These are phyloP conservation scores for Ceratobasidium sp. DNA, from an alignment of 1,284 basidiomycete species.

Conservation along the genomic window DNA sequence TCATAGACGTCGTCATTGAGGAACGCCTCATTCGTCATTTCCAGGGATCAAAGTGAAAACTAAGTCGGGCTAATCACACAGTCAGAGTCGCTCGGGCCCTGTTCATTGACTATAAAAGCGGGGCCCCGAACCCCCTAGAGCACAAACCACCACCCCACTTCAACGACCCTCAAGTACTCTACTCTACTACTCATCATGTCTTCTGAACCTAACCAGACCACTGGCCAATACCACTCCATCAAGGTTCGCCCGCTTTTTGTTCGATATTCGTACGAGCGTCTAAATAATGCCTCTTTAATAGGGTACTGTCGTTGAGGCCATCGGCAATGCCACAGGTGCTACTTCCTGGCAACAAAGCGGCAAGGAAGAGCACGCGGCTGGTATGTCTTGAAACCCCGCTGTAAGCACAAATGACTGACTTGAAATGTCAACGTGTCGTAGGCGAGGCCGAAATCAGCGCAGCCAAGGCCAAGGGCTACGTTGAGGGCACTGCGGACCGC, in stretches of 20 bases:
- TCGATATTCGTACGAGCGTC: neutral
- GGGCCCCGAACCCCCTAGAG: neutral
- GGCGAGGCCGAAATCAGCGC: constrained; percentile 66
- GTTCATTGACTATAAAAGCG: constrained; percentile 6
- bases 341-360: constrained; percentile 61
- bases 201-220: constrained; percentile 60
- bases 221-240: constrained; percentile 65
- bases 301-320: constrained; percentile 65
- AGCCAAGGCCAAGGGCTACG: constrained; percentile 61
- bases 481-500: constrained; percentile 65
- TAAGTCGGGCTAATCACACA: constrained; percentile 1
- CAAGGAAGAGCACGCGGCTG: constrained; percentile 57
- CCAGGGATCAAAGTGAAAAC: neutral
- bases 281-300: neutral
- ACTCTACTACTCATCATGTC: constrained; percentile 39
- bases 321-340: constrained; percentile 59
- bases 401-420: neutral
- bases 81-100: neutral
- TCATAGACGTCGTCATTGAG: neutral
- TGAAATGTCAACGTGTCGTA: neutral
- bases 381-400: neutral
- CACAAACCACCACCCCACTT: neutral
- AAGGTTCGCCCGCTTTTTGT: constrained; percentile 48
- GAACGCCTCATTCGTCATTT: constrained; percentile 5
- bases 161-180: neutral